Evolutionary conservation across 192 early-diverging fungal species (phyloP).

Genomic region (Entomortierella lignicola): DNA sequence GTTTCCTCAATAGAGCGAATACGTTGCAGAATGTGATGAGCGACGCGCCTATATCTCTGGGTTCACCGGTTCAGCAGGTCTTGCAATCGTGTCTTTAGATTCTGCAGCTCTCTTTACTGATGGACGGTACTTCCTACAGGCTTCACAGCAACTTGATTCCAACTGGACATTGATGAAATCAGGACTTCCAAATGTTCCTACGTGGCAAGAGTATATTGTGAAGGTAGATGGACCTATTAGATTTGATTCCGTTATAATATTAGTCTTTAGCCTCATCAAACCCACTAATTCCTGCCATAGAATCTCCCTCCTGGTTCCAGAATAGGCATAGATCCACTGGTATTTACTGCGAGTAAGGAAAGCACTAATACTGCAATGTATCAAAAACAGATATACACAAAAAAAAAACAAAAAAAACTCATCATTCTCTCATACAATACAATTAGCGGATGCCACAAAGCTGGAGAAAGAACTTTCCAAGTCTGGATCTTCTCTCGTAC

Average conservation of each 20-base stretch:
- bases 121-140: constrained; percentile 97
- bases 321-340: constrained; percentile 91
- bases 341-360: constrained; percentile 76
- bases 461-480: constrained; percentile 67
- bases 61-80: constrained; percentile 94
- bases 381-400: background rate
- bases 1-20: constrained; percentile 79
- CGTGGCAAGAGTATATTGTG: constrained; percentile 89
- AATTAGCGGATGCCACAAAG: constrained; percentile 60
- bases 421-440: no score
- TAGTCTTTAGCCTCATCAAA: background rate
- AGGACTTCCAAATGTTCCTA: constrained; percentile 86
- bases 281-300: constrained; percentile 10
- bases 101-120: constrained; percentile 95
- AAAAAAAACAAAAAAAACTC: background rate
- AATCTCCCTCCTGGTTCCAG: constrained; percentile 74
- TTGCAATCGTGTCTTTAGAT: constrained; percentile 83
- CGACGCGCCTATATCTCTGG: constrained; percentile 93
- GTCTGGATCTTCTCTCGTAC: constrained; percentile 71
- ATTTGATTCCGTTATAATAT: no score
- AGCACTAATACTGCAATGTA: background rate
- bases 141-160: constrained; percentile 80
- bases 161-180: constrained; percentile 97
- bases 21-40: constrained; percentile 90
- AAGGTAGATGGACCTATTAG: constrained; percentile 51